These are phyloP conservation scores for Alternaria longipes DNA, from an alignment of 2,329 filamentous ascomycete species.

Conservation along the genomic window DNA sequence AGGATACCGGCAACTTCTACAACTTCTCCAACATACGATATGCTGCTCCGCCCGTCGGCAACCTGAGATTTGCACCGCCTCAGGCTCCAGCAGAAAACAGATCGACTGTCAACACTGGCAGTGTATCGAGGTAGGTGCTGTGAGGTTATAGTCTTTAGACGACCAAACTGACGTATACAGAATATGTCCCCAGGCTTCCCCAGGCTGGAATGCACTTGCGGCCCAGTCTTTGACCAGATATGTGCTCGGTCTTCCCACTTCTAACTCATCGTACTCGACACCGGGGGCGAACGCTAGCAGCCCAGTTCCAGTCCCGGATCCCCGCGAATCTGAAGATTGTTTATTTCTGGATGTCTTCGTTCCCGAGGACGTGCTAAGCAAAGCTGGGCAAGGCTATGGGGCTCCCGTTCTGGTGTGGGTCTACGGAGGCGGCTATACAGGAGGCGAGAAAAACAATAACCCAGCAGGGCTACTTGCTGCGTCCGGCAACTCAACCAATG, in stretches of 20 bases:
- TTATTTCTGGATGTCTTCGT: slow-evolving; percentile 60
- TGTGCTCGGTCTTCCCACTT: slow-evolving; percentile 35
- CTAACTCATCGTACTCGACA: slow-evolving; percentile 43
- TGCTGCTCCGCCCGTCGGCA: slow-evolving; percentile 62
- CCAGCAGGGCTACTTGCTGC: slow-evolving; percentile 55
- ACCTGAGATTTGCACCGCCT: slow-evolving; percentile 62
- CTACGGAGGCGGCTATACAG: slow-evolving; percentile 59
- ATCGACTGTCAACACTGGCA: slow-evolving; percentile 57
- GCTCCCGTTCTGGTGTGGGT: slow-evolving; percentile 62
- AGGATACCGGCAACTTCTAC: slow-evolving; percentile 57
- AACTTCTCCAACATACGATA: slow-evolving; percentile 67
- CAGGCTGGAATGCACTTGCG: slow-evolving; percentile 56
- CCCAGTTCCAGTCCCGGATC: slow-evolving; percentile 32
- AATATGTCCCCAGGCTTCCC: slow-evolving; percentile 49
- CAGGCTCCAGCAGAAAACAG: slow-evolving; percentile 55
- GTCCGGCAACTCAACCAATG: slow-evolving; percentile 51
- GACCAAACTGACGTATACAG: slow-evolving; percentile 19
- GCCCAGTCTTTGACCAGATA: slow-evolving; percentile 45
- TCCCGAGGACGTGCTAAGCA: slow-evolving; percentile 52
- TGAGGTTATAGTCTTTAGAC: neutral
- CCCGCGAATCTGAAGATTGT: slow-evolving; percentile 57
- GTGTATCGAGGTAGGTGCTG: slow-evolving; percentile 41
- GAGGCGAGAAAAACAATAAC: slow-evolving; percentile 49
- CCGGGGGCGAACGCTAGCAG: slow-evolving; percentile 38
- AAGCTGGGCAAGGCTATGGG: slow-evolving; percentile 40